Evolutionary conservation across 2,329 filamentous ascomycete species (phyloP).

Genomic region (Dactylellina leptospora): DNA sequence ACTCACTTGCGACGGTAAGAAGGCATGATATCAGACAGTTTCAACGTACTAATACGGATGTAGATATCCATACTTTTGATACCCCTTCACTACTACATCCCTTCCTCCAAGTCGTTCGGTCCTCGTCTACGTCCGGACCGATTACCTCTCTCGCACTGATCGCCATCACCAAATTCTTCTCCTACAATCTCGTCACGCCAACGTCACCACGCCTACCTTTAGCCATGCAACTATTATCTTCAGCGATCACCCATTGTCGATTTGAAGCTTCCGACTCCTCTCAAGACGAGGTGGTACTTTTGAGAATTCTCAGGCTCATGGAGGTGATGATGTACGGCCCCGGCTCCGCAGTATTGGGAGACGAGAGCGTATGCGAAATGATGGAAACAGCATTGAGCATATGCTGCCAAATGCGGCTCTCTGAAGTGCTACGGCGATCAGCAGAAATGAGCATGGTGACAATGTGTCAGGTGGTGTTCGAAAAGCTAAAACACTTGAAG

Average conservation of each 20-base stretch:
- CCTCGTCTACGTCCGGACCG: slow-evolving; percentile 92
- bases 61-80: slow-evolving; percentile 88
- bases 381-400: slow-evolving; percentile 98
- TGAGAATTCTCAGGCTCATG: slow-evolving; percentile 96
- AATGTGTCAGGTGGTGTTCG: slow-evolving; percentile 99
- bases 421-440: slow-evolving; percentile 85
- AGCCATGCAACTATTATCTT: slow-evolving; percentile 93
- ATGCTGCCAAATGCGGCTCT: slow-evolving; percentile 91
- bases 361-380: slow-evolving; percentile 99
- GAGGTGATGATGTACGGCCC: slow-evolving; percentile 96
- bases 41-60: too few relatives aligned
- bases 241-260: slow-evolving; percentile 94
- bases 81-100: slow-evolving; percentile 88
- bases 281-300: slow-evolving; percentile 91
- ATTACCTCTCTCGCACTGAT: slow-evolving; percentile 95
- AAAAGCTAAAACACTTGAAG: slow-evolving; percentile 86
- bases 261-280: slow-evolving; percentile 96
- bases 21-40: too few relatives aligned
- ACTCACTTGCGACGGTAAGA: slow-evolving; percentile 78
- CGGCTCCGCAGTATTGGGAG: slow-evolving; percentile 89
- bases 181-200: slow-evolving; percentile 87
- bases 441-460: slow-evolving; percentile 97
- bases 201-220: slow-evolving; percentile 86
- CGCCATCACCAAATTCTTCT: slow-evolving; percentile 94
- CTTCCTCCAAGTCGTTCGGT: slow-evolving; percentile 95